phyloP scores from a whole-genome alignment of 805 yeast genomes.

The Yarrowia porcina region DNA sequence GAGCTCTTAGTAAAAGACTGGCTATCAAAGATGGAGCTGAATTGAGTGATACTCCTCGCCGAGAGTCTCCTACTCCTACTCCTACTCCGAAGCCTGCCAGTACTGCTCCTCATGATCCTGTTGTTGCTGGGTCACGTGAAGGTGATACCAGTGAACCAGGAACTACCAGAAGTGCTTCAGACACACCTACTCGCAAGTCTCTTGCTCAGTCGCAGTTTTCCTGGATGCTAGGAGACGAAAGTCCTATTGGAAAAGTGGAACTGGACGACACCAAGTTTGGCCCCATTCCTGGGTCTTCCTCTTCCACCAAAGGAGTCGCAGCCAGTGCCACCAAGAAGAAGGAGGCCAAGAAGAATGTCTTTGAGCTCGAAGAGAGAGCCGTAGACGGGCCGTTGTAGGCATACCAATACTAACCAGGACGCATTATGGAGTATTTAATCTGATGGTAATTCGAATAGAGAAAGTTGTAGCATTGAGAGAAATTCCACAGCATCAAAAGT shows the following conservation, averaged over 20 bases:
- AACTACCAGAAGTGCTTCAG: neutral
- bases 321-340: neutral
- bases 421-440: no score
- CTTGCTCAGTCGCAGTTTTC: conserved; percentile 34
- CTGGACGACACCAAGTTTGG: conserved; percentile 7
- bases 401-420: neutral
- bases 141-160: neutral
- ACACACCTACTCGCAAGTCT: conserved; percentile 30
- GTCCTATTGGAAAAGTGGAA: conserved; percentile 1
- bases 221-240: conserved; percentile 33
- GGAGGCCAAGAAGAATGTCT: conserved; percentile 1
- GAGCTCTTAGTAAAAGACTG: conserved; percentile 15
- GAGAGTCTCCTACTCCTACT: neutral
- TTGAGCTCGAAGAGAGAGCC: conserved; percentile 3
- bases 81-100: neutral
- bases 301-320: neutral
- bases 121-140: neutral
- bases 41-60: neutral
- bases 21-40: neutral
- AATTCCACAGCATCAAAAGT: no score
- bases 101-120: neutral
- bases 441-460: no score
- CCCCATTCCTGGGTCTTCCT: neutral
- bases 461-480: no score
- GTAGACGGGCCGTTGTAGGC: neutral